Conservation (phyloP, 805 yeast genomes). For the Torulaspora microellipsoides region DNA sequence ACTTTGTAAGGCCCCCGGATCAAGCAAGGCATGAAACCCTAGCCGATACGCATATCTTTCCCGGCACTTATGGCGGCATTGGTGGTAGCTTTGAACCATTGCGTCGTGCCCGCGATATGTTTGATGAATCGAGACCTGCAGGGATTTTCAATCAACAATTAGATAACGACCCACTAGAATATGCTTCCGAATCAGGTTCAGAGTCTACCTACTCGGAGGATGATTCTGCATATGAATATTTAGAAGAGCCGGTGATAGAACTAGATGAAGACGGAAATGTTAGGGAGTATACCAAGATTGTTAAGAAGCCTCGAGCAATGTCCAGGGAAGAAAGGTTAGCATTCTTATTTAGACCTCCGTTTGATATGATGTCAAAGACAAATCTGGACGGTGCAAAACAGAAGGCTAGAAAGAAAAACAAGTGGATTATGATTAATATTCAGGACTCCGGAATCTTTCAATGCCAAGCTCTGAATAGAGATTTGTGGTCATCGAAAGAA, state of each 20-base stretch:
- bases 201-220: conserved; percentile 38
- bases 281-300: conserved; percentile 30
- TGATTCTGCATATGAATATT: conserved; percentile 33
- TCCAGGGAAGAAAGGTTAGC: conserved; percentile 58
- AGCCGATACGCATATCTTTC: conserved; percentile 39
- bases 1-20: conserved; percentile 69
- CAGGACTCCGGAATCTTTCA: conserved; percentile 82
- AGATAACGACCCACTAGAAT: conserved; percentile 14
- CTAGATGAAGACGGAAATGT: conserved; percentile 37
- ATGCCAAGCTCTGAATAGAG: conserved; percentile 88
- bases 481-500: conserved; percentile 74
- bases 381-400: conserved; percentile 69
- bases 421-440: conserved; percentile 84
- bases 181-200: conserved; percentile 36
- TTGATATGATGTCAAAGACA: conserved; percentile 69
- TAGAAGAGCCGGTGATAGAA: conserved; percentile 32
- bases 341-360: conserved; percentile 85
- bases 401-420: conserved; percentile 54
- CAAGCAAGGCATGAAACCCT: conserved; percentile 66
- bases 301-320: conserved; percentile 23
- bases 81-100: conserved; percentile 35
- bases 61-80: conserved; percentile 37
- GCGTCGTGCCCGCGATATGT: conserved; percentile 28
- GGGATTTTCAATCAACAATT: conserved; percentile 38
- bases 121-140: conserved; percentile 33